Evolutionary conservation across 169 alveolate species (phyloP).

Genomic region (Toxoplasma gondii): DNA sequence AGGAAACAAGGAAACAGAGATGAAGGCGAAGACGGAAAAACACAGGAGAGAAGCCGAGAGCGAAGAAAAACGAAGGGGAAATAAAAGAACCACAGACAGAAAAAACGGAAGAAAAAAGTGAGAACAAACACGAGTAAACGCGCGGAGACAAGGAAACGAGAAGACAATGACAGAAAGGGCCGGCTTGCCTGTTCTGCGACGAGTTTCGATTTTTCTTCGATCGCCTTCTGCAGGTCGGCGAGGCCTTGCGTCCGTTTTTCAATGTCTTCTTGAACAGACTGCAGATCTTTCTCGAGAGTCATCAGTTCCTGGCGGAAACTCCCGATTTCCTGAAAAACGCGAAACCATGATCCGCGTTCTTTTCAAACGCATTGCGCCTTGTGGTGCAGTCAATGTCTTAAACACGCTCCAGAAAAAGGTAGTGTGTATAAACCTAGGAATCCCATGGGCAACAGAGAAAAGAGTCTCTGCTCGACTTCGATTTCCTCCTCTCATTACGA

Average conservation of each 20-base stretch:
- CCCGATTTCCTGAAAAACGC: slow-evolving; percentile 39
- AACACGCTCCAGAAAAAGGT: too few species aligned
- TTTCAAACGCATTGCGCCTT: too few species aligned
- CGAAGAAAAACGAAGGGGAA: not conserved
- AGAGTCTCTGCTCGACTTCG: too few species aligned
- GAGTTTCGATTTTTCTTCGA: slow-evolving; percentile 25
- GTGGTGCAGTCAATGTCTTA: too few species aligned
- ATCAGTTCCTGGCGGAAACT: slow-evolving; percentile 40
- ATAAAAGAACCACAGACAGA: not conserved
- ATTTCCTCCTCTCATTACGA: too few species aligned
- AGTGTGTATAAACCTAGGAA: too few species aligned
- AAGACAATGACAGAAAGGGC: not conserved
- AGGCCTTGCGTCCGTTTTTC: slow-evolving; percentile 11
- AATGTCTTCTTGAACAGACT: slow-evolving; percentile 45
- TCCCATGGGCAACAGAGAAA: too few species aligned
- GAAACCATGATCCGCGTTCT: not conserved
- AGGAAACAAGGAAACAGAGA: too few species aligned
- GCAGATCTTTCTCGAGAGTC: slow-evolving; percentile 48
- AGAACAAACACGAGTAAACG: too few species aligned
- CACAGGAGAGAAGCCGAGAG: not conserved
- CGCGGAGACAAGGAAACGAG: not conserved
- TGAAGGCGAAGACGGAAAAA: too few species aligned
- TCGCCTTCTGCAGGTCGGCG: slow-evolving; percentile 37
- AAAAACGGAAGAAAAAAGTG: not conserved
- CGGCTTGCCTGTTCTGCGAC: slow-evolving; percentile 22